These are phyloP conservation scores for Coprinopsis marcescibilis DNA, from an alignment of 768 basidiomycete species.

Conservation along the genomic window DNA sequence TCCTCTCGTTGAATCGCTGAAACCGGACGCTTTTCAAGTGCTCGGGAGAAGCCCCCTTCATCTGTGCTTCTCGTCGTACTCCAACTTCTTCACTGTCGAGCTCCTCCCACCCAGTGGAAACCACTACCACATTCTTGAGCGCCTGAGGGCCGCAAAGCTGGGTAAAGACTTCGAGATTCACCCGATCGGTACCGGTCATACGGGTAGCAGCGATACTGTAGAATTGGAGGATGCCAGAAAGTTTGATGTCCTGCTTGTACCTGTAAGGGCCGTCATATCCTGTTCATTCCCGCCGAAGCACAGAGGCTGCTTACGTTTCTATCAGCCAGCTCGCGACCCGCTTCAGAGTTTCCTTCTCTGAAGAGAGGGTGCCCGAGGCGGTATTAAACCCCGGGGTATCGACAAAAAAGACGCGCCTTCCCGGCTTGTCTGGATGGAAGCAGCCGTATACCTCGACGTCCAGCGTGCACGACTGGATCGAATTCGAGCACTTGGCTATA, in stretches of 20 bases:
- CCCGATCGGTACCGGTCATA: conserved; percentile 21
- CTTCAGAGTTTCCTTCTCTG: conserved; percentile 20
- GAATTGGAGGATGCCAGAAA: conserved; percentile 26
- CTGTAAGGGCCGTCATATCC: background rate
- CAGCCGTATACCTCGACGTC: conserved; percentile 16
- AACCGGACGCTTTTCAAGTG: conserved; percentile 6
- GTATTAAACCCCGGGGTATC: conserved; percentile 21
- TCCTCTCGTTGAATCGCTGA: conserved; percentile 13
- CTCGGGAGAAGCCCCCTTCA: conserved; percentile 16
- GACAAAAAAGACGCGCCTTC: conserved; percentile 18
- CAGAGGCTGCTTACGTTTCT: conserved; percentile 16
- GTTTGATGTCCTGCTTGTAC: conserved; percentile 11
- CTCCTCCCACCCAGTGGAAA: conserved; percentile 35
- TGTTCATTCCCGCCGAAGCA: background rate
- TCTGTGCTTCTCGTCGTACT: conserved; percentile 19
- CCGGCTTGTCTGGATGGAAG: conserved; percentile 16
- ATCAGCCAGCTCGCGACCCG: conserved; percentile 21
- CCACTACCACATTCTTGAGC: conserved; percentile 24
- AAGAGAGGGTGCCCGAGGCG: background rate
- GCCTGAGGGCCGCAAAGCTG: conserved; percentile 27
- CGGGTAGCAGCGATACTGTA: conserved; percentile 29
- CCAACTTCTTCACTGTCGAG: conserved; percentile 1
- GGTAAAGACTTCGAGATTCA: conserved; percentile 26
- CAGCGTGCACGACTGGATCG: conserved; percentile 19
- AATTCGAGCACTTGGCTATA: conserved; percentile 14